A percentile compares a stretch with the other conserved stretches of the same genome.
Evolutionary conservation across 2,329 filamentous ascomycete species (phyloP).

Genomic region (Clarireedia monteithiana): DNA sequence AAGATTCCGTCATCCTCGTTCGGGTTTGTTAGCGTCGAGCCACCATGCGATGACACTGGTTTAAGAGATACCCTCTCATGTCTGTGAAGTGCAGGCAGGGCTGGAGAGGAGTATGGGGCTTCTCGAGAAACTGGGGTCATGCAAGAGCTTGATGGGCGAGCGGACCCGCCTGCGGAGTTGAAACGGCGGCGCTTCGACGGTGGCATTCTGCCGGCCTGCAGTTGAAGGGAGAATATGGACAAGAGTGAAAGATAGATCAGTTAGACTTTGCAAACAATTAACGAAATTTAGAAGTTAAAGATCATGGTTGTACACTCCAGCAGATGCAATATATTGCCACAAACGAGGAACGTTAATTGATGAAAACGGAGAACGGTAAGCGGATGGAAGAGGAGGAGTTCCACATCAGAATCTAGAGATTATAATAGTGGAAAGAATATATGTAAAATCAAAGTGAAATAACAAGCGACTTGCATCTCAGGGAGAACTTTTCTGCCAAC

Average conservation of each 20-base stretch:
- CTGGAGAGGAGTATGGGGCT: constrained; percentile 13
- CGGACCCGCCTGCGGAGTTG: constrained; percentile 7
- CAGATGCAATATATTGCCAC: too few relatives aligned
- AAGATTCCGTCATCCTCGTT: constrained; percentile 11
- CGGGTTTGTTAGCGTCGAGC: constrained; percentile 2
- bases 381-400: too few relatives aligned
- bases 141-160: constrained; percentile 14
- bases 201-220: neutral
- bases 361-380: too few relatives aligned
- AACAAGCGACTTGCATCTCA: too few relatives aligned
- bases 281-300: neutral
- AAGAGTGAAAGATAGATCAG: neutral
- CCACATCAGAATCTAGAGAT: too few relatives aligned
- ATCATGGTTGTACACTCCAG: neutral
- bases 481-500: too few relatives aligned
- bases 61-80: constrained; percentile 18
- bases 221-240: neutral
- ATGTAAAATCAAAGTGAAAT: too few relatives aligned
- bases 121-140: constrained; percentile 16
- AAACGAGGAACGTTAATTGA: too few relatives aligned
- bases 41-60: constrained; percentile 9
- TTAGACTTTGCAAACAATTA: too few relatives aligned
- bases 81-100: constrained; percentile 11
- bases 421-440: too few relatives aligned
- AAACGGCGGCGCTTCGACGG: constrained; percentile 23